A percentile compares a stretch with the other conserved stretches of the same genome.
Conservation (phyloP, 805 yeast species). For the Teunomyces pallodes region DNA sequence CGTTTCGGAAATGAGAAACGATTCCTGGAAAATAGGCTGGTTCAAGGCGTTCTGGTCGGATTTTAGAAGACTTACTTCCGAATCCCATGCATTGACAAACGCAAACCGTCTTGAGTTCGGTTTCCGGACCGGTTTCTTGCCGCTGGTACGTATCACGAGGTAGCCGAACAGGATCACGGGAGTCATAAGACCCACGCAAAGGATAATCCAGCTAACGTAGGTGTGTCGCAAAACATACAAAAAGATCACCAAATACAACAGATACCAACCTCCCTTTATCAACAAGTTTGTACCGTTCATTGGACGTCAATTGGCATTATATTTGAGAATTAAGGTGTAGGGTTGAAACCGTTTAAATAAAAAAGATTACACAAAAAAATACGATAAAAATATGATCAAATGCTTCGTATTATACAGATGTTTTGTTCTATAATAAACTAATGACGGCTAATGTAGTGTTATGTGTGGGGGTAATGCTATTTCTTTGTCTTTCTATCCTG, state of each 20-base stretch:
- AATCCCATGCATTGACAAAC: constrained; percentile 12
- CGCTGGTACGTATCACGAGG: background rate
- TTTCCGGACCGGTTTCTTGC: background rate
- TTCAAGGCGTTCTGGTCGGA: constrained; percentile 6
- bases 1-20: constrained; percentile 51
- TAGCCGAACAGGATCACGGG: background rate
- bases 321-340: background rate
- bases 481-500: constrained; percentile 5
- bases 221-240: constrained; percentile 9
- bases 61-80: background rate
- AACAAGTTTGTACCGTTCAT: background rate
- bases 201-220: constrained; percentile 9
- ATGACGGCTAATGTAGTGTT: background rate
- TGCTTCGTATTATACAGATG: background rate
- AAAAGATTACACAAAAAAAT: constrained; percentile 2
- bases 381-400: background rate
- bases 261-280: background rate
- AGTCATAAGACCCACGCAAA: background rate
- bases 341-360: background rate
- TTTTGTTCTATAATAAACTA: background rate
- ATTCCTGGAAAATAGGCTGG: constrained; percentile 41
- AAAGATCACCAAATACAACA: background rate
- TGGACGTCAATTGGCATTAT: background rate
- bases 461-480: background rate
- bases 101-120: constrained; percentile 5